Conservation (phyloP, 192 early-diverging fungal species). For the Phycomyces blakesleeanus region DNA sequence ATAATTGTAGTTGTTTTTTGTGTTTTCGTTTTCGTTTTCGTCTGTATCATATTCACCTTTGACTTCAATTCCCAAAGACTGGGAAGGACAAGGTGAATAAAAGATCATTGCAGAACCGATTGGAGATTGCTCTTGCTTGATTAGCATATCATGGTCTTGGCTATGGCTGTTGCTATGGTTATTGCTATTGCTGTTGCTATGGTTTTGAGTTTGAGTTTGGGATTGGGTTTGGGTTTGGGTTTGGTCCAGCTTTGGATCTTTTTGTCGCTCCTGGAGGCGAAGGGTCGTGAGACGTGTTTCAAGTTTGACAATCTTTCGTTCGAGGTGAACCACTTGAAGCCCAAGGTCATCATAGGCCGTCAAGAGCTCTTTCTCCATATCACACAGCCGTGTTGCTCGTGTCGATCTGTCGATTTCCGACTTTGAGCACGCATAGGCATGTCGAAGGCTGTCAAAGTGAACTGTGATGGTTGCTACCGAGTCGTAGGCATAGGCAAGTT, state of each 20-base stretch:
- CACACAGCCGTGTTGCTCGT: slow-evolving; percentile 17
- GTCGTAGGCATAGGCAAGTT: slow-evolving; percentile 30
- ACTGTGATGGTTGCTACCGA: slow-evolving; percentile 31
- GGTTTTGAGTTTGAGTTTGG: background rate
- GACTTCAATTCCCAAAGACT: too few relatives aligned
- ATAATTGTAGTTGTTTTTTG: too few relatives aligned
- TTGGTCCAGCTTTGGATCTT: background rate
- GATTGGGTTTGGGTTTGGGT: background rate
- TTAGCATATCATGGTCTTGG: too few relatives aligned
- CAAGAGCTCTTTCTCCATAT: slow-evolving; percentile 32
- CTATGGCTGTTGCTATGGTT: too few relatives aligned
- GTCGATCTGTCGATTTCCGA: slow-evolving; percentile 21
- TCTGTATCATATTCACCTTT: too few relatives aligned
- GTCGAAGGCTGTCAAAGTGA: slow-evolving; percentile 28
- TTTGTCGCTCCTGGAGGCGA: background rate
- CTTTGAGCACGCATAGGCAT: slow-evolving; percentile 23
- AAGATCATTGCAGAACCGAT: too few relatives aligned
- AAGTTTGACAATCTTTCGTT: slow-evolving; percentile 29
- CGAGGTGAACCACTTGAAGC: slow-evolving; percentile 33
- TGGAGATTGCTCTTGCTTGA: too few relatives aligned
- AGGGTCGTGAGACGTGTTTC: slow-evolving; percentile 15
- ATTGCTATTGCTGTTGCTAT: too few relatives aligned
- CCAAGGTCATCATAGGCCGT: slow-evolving; percentile 35
- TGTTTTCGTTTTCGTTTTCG: too few relatives aligned
- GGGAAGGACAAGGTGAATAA: too few relatives aligned